Evolutionary conservation across 495 filamentous ascomycete genomes (phyloP), one percentile per base, ranked within the genome.

Genomic region (Podospora anserina): DNA sequence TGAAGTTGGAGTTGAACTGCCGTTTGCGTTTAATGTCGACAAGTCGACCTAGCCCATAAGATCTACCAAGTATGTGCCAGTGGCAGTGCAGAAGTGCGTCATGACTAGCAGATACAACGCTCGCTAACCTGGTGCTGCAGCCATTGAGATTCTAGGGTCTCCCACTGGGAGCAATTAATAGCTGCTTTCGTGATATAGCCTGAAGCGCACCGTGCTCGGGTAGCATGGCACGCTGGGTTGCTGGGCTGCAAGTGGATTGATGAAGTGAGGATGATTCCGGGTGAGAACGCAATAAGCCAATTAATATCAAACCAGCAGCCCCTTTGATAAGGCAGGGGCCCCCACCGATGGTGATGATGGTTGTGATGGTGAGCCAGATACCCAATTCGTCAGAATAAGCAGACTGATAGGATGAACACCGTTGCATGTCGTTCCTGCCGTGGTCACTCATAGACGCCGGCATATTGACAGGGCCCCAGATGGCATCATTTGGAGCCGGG

Each of bases 271-370:
- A 60, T 15, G 44, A 59, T 74, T 68, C 75, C 75, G 66, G 73
- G 75, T 72, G 73, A 71, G 54, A 64, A 60, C 27, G 20, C 73
- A 74, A 74, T 74, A 62, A 66, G 69, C 63, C 70, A 74, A 75
- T 75, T 72, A 77, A 74, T 75, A 75, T 74, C 75, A 74, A 72
- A 75, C 71, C 62, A 61, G 62, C 56, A 61, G 34, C 53, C 55
- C 54, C 23, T 49, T 18, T 69, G 71, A 74, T 72, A 72, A 72
- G 68, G 70, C 63, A 66, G 63, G 2, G 3, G 16, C 68, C 70
- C 69, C 73, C 71, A 70, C 71, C 71, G 66, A 39, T 62, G 18
- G 53, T 18, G 15, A 20, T 34, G 27, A 66, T 62, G 18, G 53
- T 18, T 2, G 27, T 34, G 27, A 64, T 32, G 39, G 44, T 59